Conservation (phyloP, 345 rosid genomes). For the Eucalyptus pumila region DNA sequence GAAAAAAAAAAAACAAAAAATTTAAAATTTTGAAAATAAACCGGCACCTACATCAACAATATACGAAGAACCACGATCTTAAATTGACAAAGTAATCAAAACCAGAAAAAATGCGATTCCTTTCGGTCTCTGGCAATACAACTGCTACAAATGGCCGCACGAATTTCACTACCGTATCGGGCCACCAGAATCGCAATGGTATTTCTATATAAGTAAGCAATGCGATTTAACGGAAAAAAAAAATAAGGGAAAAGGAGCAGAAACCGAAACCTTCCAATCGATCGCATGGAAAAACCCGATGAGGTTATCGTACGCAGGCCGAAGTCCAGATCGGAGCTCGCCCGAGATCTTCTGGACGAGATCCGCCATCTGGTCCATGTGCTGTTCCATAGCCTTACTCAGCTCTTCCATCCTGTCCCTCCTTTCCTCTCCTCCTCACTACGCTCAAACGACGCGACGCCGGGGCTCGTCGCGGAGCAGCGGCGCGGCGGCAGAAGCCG, state of each 20-base stretch:
- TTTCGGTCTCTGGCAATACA: background rate
- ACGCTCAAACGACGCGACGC: background rate
- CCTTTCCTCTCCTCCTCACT: background rate
- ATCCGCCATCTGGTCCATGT: conserved; percentile 76
- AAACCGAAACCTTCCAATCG: conserved; percentile 70
- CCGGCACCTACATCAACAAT: background rate
- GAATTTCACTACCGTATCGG: background rate
- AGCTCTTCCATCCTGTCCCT: conserved; percentile 47
- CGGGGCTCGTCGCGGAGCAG: background rate
- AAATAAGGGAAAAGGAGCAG: background rate
- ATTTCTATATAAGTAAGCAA: background rate
- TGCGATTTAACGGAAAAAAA: no score
- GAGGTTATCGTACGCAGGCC: conserved; percentile 71
- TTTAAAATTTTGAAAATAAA: background rate
- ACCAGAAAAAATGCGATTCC: background rate
- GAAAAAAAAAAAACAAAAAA: background rate
- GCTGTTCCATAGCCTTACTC: conserved; percentile 60
- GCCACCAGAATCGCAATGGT: background rate
- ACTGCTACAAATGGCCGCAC: background rate
- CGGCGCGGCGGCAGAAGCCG: background rate
- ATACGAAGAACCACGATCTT: background rate
- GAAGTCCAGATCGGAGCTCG: conserved; percentile 66
- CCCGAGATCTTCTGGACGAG: conserved; percentile 71
- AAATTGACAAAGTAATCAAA: background rate
- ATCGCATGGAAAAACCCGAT: conserved; percentile 85